A percentile compares a stretch with the other conserved stretches of the same genome.
Conservation (phyloP, 1,284 basidiomycete genomes). For the Boletus mariae region DNA sequence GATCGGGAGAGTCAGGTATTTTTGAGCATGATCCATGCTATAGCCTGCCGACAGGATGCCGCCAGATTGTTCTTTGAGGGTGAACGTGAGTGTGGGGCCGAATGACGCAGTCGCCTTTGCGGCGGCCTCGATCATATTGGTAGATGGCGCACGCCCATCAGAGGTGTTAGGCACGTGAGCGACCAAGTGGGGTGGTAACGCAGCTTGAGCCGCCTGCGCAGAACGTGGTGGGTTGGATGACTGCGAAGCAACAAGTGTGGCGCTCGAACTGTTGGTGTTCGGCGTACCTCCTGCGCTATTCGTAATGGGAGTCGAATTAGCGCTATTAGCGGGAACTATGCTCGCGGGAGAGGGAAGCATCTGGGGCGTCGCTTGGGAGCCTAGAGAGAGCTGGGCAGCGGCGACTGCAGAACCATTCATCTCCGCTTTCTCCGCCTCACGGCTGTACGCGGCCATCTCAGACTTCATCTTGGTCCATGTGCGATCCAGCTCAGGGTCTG, state of each 20-base stretch:
- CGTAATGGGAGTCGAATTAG: conserved; percentile 68
- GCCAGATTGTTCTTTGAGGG: conserved; percentile 46
- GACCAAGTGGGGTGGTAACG: conserved; percentile 29
- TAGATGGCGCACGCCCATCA: conserved; percentile 30
- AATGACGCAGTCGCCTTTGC: conserved; percentile 31
- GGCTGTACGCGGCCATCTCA: conserved; percentile 45
- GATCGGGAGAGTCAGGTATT: conserved; percentile 56
- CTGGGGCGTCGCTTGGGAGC: conserved; percentile 50
- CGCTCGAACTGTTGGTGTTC: conserved; percentile 32
- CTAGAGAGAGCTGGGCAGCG: conserved; percentile 37
- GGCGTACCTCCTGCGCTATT: conserved; percentile 47
- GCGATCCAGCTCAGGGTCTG: conserved; percentile 44
- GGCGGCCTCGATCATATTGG: conserved; percentile 29
- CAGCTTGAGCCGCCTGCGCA: conserved; percentile 20
- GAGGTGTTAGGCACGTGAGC: conserved; percentile 28
- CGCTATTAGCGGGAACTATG: conserved; percentile 58
- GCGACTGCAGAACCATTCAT: conserved; percentile 35
- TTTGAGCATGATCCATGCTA: conserved; percentile 50
- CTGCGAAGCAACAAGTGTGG: conserved; percentile 27
- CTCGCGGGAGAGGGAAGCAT: conserved; percentile 76
- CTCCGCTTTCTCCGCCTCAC: conserved; percentile 41
- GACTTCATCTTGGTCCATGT: conserved; percentile 37
- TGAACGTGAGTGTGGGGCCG: conserved; percentile 34
- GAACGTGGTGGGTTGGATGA: conserved; percentile 28
- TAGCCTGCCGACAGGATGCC: conserved; percentile 43